These are phyloP conservation scores for Aeminium ludgeri DNA, from an alignment of 495 filamentous ascomycete genomes.

Conservation along the genomic window DNA sequence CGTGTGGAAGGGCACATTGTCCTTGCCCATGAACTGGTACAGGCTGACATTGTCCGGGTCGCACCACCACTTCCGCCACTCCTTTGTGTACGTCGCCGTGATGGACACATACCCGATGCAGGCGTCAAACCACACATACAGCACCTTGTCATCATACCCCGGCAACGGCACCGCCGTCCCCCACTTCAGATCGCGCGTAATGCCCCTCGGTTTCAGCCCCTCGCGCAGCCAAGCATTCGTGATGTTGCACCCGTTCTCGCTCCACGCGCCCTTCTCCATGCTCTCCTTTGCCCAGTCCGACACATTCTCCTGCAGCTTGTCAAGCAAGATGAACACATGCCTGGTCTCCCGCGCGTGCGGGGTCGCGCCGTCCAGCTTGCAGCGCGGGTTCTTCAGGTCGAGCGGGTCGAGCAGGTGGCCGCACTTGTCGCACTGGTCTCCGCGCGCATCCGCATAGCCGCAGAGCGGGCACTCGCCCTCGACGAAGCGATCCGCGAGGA, in stretches of 20 bases:
- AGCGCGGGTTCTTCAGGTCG: constrained; percentile 38
- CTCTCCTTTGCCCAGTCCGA: constrained; percentile 51
- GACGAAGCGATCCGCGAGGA: constrained; percentile 85
- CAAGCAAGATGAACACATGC: constrained; percentile 62
- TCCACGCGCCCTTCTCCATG: constrained; percentile 51
- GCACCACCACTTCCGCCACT: constrained; percentile 95
- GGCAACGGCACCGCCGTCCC: constrained; percentile 29
- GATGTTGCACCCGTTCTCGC: constrained; percentile 47
- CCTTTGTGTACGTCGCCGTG: constrained; percentile 75
- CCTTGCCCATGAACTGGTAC: constrained; percentile 97
- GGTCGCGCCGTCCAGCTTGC: constrained; percentile 69
- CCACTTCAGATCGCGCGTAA: constrained; percentile 62
- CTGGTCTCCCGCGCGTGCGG: constrained; percentile 56
- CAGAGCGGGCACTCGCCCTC: constrained; percentile 78
- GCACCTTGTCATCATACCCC: constrained; percentile 62
- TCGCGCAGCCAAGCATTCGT: constrained; percentile 58
- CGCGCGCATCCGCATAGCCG: constrained; percentile 63
- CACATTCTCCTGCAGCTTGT: constrained; percentile 59
- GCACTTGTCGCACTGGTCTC: constrained; percentile 80
- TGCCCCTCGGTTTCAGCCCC: constrained; percentile 66
- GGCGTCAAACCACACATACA: constrained; percentile 98
- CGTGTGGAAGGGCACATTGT: constrained; percentile 84
- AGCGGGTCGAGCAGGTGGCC: constrained; percentile 66
- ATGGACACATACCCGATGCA: constrained; percentile 95
- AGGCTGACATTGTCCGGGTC: constrained; percentile 75